Conservation (phyloP, 306 rosid species). For the Lathyrus tuberosus region DNA sequence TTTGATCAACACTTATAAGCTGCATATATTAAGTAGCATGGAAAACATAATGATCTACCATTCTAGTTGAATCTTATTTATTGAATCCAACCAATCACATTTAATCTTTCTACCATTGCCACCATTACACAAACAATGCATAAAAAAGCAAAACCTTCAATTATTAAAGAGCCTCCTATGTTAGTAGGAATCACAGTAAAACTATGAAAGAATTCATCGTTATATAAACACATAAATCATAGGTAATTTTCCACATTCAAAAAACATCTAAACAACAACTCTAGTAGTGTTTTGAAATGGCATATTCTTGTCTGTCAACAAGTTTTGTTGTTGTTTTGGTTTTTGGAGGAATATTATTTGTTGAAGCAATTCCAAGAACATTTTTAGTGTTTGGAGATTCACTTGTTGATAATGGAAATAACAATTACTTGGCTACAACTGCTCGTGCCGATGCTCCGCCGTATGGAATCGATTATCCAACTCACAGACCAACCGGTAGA, state of each 20-base stretch:
- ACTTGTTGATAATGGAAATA: conserved; percentile 79
- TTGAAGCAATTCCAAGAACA: conserved; percentile 46
- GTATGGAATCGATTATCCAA: conserved; percentile 76
- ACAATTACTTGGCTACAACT: conserved; percentile 71
- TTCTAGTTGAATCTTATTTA: conserved; percentile 6
- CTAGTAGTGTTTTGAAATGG: conserved; percentile 30
- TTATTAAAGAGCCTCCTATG: conserved; percentile 41
- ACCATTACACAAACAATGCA: conserved; percentile 25
- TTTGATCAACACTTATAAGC: neutral
- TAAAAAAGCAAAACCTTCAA: neutral
- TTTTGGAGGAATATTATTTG: conserved; percentile 6
- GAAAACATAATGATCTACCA: neutral
- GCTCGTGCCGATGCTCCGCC: conserved; percentile 77
- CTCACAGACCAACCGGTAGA: conserved; percentile 70
- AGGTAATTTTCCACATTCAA: neutral
- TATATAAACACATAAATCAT: conserved; percentile 39
- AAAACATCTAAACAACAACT: neutral
- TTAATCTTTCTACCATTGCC: conserved; percentile 30
- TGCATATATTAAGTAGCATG: neutral
- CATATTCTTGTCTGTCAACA: neutral
- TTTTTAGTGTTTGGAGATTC: conserved; percentile 89
- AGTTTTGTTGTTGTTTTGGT: conserved; percentile 6
- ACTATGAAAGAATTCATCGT: neutral
- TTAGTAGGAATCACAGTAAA: conserved; percentile 10
- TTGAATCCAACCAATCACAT: conserved; percentile 34